Percentiles rank a stretch among this genome's conserved stretches.
Conservation (phyloP, 2,329 filamentous ascomycete species). For the Diaporthe sp. region DNA sequence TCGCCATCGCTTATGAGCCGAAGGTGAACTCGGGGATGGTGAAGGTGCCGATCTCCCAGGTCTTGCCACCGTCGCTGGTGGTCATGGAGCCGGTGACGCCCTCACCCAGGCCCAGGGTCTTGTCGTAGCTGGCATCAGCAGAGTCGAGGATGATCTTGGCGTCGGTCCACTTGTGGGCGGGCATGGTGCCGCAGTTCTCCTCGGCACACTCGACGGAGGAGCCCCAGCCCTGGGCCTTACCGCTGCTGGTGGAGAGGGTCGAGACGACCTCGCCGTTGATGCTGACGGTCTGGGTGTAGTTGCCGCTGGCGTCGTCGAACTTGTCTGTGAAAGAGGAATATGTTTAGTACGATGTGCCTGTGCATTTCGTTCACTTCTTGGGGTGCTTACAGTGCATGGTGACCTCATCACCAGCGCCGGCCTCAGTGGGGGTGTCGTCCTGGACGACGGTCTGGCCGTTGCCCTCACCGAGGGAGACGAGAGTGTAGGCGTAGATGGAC, state of each 20-base stretch:
- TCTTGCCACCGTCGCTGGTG: conserved; percentile 35
- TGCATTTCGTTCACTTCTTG: neutral
- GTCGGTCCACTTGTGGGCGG: conserved; percentile 39
- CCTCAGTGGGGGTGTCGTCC: conserved; percentile 45
- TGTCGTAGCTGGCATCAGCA: conserved; percentile 34
- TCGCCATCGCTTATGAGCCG: conserved; percentile 3
- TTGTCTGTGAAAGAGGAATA: conserved; percentile 10
- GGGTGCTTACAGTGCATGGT: conserved; percentile 54
- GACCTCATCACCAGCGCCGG: conserved; percentile 47
- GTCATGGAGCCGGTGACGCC: conserved; percentile 36
- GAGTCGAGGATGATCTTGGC: conserved; percentile 37
- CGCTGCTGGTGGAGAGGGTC: conserved; percentile 58
- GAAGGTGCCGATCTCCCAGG: conserved; percentile 39
- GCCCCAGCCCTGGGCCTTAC: conserved; percentile 57
- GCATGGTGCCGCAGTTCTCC: conserved; percentile 76
- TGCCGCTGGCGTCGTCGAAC: conserved; percentile 50
- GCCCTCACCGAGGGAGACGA: conserved; percentile 41
- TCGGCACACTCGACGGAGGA: conserved; percentile 72
- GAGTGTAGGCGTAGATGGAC: conserved; percentile 58
- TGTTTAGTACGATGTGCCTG: neutral
- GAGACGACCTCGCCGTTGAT: conserved; percentile 52
- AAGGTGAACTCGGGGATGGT: conserved; percentile 37
- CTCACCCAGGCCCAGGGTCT: conserved; percentile 29
- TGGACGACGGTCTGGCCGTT: conserved; percentile 43
- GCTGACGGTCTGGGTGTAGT: conserved; percentile 55